Evolutionary conservation across 1,139 yeast species (phyloP), one percentile per base, ranked within the genome.

Genomic region (Yamadazyma friedrichii): DNA sequence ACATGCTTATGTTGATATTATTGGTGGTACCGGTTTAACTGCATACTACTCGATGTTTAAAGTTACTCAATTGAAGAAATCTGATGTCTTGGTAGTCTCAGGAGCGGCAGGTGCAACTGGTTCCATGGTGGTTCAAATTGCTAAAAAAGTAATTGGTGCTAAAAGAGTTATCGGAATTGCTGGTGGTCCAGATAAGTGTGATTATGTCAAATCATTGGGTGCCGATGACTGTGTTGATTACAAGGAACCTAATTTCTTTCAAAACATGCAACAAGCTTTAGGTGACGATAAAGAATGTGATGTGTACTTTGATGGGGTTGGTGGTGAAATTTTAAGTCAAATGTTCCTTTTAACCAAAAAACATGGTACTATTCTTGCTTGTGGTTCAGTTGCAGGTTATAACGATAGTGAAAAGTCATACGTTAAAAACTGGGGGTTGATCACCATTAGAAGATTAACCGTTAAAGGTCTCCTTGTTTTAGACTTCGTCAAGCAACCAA

Each of bases 71-170:
- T 51, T 76, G 46, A 58, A 67, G 42, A 62, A 62, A 34, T 69
- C 65, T 24, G 53, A 56, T 28, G 49, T 44, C 24, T 57, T 67
- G 6, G 73, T 78, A 41, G 68, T 82, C 28, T 76, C 84, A 22
- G 88, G 86, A 43, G 88, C 88, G 17, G 76, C 85, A 6, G 76
- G 89, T 46, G 87, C 87, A 20, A 82, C 83, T 27, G 88, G 89
- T 22, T 69, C 80, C n/a, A 61, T 74, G 42, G 80, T 69, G 29
- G 76, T 80, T 31, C 88, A 82, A 58, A 54, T 82, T 24, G 83
- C 87, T 36, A 69, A 79, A 47, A 64, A 75, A 40, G 55, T 78
- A 10, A 65, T 75, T 51, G 76, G 77, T 35, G 82, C 82, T 28
- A 61, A 67, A 40, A 75, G 69, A 48, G 84, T 83, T 28, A 69